Evolutionary conservation across 169 alveolate species (phyloP).

Genomic region (Cryptosporidium tyzzeri): DNA sequence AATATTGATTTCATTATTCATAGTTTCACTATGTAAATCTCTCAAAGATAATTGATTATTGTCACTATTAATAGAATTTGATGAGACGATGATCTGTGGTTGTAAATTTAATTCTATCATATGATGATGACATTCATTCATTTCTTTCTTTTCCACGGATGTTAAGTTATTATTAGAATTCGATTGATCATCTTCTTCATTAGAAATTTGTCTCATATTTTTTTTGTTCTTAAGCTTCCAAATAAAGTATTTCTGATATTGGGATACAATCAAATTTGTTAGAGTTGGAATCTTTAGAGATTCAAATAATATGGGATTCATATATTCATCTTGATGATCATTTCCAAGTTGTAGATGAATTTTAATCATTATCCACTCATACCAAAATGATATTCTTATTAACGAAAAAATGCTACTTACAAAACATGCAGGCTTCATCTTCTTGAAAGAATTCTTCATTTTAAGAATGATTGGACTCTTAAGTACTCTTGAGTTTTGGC

Average conservation of each 20-base stretch:
- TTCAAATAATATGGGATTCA: neutral
- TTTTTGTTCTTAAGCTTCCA: neutral
- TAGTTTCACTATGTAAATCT: neutral
- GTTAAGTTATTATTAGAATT: neutral
- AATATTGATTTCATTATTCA: neutral
- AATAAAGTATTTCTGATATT: constrained; percentile 2
- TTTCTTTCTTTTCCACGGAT: neutral
- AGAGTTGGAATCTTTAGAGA: constrained; percentile 17
- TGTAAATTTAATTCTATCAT: neutral
- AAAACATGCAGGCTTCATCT: neutral
- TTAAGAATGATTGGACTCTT: neutral
- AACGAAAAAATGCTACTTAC: neutral
- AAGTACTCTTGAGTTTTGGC: neutral
- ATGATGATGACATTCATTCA: neutral
- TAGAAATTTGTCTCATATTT: neutral
- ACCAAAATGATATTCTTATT: neutral
- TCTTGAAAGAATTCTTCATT: neutral
- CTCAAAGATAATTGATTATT: neutral
- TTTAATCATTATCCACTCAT: constrained; percentile 29
- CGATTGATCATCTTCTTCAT: neutral
- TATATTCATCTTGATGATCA: constrained; percentile 1
- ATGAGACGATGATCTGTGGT: constrained; percentile 7
- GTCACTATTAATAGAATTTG: neutral
- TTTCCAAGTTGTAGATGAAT: neutral
- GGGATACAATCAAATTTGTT: neutral